phyloP scores from a whole-genome alignment of 805 yeast species.

The Suhomyces sp. region DNA sequence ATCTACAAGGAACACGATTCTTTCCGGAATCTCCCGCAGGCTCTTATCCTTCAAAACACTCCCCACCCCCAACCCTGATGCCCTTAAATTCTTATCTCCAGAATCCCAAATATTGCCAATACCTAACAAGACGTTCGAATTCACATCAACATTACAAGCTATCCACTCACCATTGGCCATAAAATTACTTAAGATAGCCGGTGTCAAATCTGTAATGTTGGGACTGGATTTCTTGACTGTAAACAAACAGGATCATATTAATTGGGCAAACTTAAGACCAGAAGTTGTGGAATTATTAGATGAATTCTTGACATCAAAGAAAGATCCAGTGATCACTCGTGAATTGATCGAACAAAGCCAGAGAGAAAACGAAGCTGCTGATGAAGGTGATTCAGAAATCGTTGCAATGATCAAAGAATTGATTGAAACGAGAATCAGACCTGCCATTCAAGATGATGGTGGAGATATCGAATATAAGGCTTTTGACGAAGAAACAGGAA shows the following conservation, averaged over 20 bases:
- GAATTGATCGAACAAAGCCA: slow-evolving; percentile 40
- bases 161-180: slow-evolving; percentile 64
- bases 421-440: slow-evolving; percentile 91
- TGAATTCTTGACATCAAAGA: slow-evolving; percentile 39
- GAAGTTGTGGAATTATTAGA: slow-evolving; percentile 66
- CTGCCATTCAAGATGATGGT: slow-evolving; percentile 98
- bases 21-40: slow-evolving; percentile 12
- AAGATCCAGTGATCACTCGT: slow-evolving; percentile 40
- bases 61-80: slow-evolving; percentile 75
- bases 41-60: slow-evolving; percentile 43
- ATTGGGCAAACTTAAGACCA: slow-evolving; percentile 59
- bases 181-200: slow-evolving; percentile 56
- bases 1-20: background rate
- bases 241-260: slow-evolving; percentile 58
- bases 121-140: slow-evolving; percentile 48
- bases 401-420: slow-evolving; percentile 88
- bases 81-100: slow-evolving; percentile 60
- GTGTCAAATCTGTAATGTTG: slow-evolving; percentile 69
- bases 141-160: slow-evolving; percentile 54
- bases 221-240: slow-evolving; percentile 75
- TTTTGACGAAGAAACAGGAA: slow-evolving; percentile 81
- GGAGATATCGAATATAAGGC: slow-evolving; percentile 92
- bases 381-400: slow-evolving; percentile 62
- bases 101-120: slow-evolving; percentile 49
- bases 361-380: slow-evolving; percentile 43